Evolutionary conservation across 345 rosid genomes (phyloP).

Genomic region (Adansonia digitata): DNA sequence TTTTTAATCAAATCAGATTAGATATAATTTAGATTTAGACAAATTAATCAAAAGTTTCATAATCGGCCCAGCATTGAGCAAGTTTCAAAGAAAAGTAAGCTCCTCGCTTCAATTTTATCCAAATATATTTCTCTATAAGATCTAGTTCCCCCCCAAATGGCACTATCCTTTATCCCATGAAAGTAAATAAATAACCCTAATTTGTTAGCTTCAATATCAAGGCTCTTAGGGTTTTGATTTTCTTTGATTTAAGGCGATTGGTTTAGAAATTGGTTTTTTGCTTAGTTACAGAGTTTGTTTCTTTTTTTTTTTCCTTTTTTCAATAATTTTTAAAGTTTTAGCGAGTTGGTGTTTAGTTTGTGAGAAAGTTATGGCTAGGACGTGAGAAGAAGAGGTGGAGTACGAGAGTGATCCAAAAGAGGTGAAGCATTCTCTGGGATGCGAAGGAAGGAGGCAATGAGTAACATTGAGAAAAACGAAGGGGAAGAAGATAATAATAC

Average conservation of each 20-base stretch:
- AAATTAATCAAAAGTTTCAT: too few species aligned
- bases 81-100: too few species aligned
- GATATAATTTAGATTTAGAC: too few species aligned
- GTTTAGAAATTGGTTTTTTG: not conserved
- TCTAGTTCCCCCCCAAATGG: not conserved
- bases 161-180: not conserved
- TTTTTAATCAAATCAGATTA: too few species aligned
- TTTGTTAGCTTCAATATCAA: not conserved
- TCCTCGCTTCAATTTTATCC: too few species aligned
- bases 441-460: conserved; percentile 70
- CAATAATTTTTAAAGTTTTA: conserved; percentile 4
- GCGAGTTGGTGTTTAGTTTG: not conserved
- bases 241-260: not conserved
- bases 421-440: conserved; percentile 54
- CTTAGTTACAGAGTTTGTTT: not conserved
- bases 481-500: conserved; percentile 21
- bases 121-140: too few species aligned
- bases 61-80: too few species aligned
- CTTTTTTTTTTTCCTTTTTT: not conserved
- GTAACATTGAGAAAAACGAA: conserved; percentile 74
- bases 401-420: conserved; percentile 96
- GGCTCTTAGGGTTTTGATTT: conserved; percentile 3
- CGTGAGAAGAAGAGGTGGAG: conserved; percentile 49
- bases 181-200: not conserved
- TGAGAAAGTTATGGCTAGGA: conserved; percentile 39